Conservation (phyloP, 148 eudicot genomes). For the Rhododendron ovatum region DNA sequence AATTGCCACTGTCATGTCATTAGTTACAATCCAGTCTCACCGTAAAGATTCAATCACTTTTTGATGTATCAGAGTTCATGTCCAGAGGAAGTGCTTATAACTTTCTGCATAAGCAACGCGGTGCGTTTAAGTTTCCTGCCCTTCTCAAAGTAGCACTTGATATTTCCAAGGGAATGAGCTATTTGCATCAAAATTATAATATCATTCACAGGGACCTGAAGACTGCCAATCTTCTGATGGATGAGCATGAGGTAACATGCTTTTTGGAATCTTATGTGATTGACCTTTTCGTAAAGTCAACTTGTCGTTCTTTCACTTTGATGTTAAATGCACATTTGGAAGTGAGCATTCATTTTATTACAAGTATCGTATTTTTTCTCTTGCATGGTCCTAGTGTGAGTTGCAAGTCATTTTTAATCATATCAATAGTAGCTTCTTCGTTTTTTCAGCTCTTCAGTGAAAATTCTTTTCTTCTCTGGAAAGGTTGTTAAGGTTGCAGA, state of each 20-base stretch:
- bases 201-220: slow-evolving; percentile 70
- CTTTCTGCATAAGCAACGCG: slow-evolving; percentile 44
- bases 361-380: not conserved
- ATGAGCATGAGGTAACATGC: slow-evolving; percentile 54
- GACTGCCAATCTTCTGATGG: slow-evolving; percentile 70
- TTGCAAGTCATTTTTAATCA: not conserved
- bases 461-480: not conserved
- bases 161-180: slow-evolving; percentile 59
- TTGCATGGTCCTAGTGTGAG: not conserved
- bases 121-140: slow-evolving; percentile 40
- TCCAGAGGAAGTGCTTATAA: slow-evolving; percentile 46
- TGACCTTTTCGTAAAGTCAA: not conserved
- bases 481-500: slow-evolving; percentile 73
- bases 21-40: not conserved
- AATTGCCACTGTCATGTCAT: not conserved
- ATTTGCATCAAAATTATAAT: slow-evolving; percentile 58
- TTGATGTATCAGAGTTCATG: slow-evolving; percentile 48
- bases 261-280: not conserved
- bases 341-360: not conserved
- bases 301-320: not conserved
- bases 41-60: slow-evolving; percentile 3
- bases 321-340: not conserved
- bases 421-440: not conserved
- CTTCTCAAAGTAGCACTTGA: slow-evolving; percentile 56
- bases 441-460: not conserved